Conservation (phyloP, 768 basidiomycete species). For the Lentinula edodes region DNA sequence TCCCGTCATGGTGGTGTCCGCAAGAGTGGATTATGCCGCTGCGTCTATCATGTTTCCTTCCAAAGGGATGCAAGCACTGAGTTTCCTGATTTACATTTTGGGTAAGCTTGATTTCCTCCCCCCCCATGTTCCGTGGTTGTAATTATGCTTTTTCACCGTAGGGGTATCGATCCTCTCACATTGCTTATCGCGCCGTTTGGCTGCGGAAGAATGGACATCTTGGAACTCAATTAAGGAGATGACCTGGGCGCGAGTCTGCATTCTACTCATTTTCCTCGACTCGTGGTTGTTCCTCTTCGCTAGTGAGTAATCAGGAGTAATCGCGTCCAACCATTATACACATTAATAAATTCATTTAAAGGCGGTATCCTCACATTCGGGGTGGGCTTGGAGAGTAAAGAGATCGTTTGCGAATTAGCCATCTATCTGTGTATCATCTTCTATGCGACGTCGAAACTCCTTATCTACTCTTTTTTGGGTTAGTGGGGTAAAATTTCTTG, state of each 20-base stretch:
- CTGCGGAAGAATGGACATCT: not conserved
- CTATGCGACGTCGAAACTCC: not conserved
- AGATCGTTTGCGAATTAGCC: not conserved
- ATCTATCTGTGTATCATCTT: not conserved
- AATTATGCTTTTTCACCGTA: not conserved
- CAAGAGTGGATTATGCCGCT: no score
- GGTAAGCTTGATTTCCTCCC: not conserved
- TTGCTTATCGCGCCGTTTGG: not conserved
- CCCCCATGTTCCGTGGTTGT: not conserved
- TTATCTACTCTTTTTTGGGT: slow-evolving; percentile 1
- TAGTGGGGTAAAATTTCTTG: not conserved
- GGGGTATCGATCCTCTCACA: slow-evolving; percentile 1
- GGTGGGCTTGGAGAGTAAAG: not conserved
- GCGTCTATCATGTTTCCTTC: not conserved
- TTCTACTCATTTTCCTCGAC: not conserved
- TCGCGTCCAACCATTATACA: no score
- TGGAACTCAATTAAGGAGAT: not conserved
- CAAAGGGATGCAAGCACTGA: not conserved
- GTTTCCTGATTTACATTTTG: not conserved
- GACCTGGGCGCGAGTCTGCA: not conserved
- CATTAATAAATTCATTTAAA: not conserved
- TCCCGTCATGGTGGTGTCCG: no score
- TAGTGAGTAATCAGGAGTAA: not conserved
- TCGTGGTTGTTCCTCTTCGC: slow-evolving; percentile 5
- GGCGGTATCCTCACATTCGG: slow-evolving; percentile 1